These are phyloP conservation scores for Amanita jacksonii DNA, from an alignment of 768 basidiomycete genomes.

Conservation along the genomic window DNA sequence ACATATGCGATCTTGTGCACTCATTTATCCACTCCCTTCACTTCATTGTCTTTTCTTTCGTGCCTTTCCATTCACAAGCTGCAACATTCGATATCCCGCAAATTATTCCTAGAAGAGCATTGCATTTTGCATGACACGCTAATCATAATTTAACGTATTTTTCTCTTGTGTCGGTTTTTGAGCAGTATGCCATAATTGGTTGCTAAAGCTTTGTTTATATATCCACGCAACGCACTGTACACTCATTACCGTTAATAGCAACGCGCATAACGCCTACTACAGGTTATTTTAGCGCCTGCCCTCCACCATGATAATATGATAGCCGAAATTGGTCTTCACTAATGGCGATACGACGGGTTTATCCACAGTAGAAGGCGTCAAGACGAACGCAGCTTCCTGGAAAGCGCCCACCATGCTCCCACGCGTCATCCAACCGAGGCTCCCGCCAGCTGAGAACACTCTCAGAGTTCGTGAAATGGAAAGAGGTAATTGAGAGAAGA, in stretches of 20 bases:
- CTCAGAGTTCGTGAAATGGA: slow-evolving; percentile 1
- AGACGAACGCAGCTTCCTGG: slow-evolving; percentile 82
- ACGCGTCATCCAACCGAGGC: slow-evolving; percentile 79
- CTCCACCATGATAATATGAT: slow-evolving; percentile 90
- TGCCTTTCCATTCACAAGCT: background rate
- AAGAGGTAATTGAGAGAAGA: background rate
- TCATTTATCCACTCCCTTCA: background rate
- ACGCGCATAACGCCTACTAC: background rate
- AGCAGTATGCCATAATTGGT: background rate
- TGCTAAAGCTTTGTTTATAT: background rate
- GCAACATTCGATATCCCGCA: background rate
- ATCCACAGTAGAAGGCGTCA: slow-evolving; percentile 72
- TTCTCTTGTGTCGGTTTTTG: too few species aligned
- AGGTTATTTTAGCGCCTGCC: slow-evolving; percentile 45
- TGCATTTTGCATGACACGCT: background rate
- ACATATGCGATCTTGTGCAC: background rate
- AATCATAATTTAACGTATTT: too few species aligned
- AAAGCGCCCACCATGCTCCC: slow-evolving; percentile 87
- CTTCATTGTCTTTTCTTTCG: background rate
- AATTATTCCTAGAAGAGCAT: background rate
- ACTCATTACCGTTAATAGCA: background rate
- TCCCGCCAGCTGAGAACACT: slow-evolving; percentile 56
- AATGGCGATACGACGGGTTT: slow-evolving; percentile 64
- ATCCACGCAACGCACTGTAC: background rate
- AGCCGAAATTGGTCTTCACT: slow-evolving; percentile 78